Evolutionary conservation across 345 rosid species (phyloP), one percentile per base, ranked within the genome.

Genomic region (Salix exigua): DNA sequence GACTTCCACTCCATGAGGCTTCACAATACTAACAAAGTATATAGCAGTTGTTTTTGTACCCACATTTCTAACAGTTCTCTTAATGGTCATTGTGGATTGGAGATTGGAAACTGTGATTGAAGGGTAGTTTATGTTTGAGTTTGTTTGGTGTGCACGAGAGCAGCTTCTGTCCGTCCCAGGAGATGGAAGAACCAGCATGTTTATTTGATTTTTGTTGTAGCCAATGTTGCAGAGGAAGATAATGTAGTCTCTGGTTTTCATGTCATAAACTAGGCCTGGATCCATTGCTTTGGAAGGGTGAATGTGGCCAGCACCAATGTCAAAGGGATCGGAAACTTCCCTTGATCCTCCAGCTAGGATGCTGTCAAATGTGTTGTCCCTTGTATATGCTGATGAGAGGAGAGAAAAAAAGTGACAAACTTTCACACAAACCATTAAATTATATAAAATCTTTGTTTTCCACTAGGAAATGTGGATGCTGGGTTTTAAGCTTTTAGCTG

Each of bases 241-340:
- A n/a, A 89, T 72, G 83, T 88, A 86, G 78, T 93, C 97, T 12
- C 76, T 46, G 12, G 88, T 58, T 74, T 70, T 85, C 72, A 85
- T 83, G 84, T 86, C 88, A 30, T 88, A 91, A 58, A 91, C 79
- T 5, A 93, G 90, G 5, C 97, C 94, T 4, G 94, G 96, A 40
- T 93, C 91, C 77, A 90, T 66, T 17, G 96, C 93, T 82, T 81
- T 85, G 35, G 74, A 7, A 9, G 93, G 94, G 82, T 88, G 79
- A 63, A 93, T 73, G 48, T 90, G 94, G 61, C 96, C 96, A 0
- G 94, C 87, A 5, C 94, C 94, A 10, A 86, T 19, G 71, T 89
- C 94, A 30, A 91, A 90, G 5, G 96, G 88, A 21, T 78, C 81
- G 0, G 88, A 79, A 42, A 68, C 74, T 61, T 82, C 75, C 33